Conservation (phyloP, 139 green algal species). For the Chlamydomonas incerta region DNA sequence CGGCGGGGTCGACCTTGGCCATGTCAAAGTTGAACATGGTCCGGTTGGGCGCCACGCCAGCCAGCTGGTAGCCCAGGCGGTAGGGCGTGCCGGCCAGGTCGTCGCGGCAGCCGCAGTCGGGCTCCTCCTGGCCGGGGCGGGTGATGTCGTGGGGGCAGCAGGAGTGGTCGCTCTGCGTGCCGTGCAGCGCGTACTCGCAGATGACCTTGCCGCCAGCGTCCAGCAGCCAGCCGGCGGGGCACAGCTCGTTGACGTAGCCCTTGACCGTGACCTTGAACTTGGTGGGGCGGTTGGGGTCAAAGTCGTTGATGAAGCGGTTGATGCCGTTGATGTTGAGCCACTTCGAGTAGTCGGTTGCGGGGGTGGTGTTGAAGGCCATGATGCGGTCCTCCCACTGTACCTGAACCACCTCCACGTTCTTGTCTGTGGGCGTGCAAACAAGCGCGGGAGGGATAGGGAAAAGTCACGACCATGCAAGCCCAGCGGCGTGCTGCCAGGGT, state of each 20-base stretch:
- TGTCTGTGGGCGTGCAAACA: constrained; percentile 34
- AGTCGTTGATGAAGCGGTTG: constrained; percentile 55
- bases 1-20: constrained; percentile 28
- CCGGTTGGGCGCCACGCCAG: not conserved
- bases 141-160: constrained; percentile 58
- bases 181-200: constrained; percentile 57
- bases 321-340: constrained; percentile 61
- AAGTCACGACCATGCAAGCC: too few relatives aligned
- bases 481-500: too few relatives aligned
- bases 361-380: constrained; percentile 53
- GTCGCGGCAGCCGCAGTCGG: constrained; percentile 56
- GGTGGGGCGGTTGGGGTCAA: constrained; percentile 20
- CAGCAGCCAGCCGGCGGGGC: constrained; percentile 40
- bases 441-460: not conserved
- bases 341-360: constrained; percentile 41
- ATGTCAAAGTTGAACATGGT: constrained; percentile 56
- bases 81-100: constrained; percentile 48
- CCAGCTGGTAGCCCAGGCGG: constrained; percentile 45
- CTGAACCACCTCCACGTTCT: constrained; percentile 38
- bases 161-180: constrained; percentile 38
- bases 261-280: constrained; percentile 24
- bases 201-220: not conserved
- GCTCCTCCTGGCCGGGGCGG: too few relatives aligned
- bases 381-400: constrained; percentile 48
- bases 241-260: constrained; percentile 54